Conservation (phyloP, 176 grass and related monocot genomes). For the Avena atlantica region DNA sequence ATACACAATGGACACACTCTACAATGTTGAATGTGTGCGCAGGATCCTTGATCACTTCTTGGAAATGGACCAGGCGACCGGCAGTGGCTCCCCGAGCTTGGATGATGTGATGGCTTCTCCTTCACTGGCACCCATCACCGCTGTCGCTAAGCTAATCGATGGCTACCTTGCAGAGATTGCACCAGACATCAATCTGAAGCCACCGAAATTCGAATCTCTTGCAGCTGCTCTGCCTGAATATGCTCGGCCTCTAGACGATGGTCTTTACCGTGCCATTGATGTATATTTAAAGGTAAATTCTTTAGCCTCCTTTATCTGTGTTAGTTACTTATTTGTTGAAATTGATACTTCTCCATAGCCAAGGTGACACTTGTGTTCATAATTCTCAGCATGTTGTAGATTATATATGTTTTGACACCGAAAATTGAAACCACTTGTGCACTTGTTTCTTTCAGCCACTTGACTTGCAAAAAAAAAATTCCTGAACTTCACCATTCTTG, state of each 20-base stretch:
- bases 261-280: constrained; percentile 72
- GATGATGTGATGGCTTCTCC: constrained; percentile 43
- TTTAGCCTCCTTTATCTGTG: background rate
- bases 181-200: constrained; percentile 71
- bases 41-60: constrained; percentile 73
- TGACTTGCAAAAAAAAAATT: background rate
- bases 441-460: background rate
- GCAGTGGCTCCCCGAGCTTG: constrained; percentile 25
- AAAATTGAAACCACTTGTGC: background rate
- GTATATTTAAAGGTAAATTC: constrained; percentile 69
- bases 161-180: constrained; percentile 76
- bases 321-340: too few species aligned
- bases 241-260: constrained; percentile 62
- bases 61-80: constrained; percentile 48
- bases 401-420: background rate
- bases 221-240: constrained; percentile 66
- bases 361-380: background rate
- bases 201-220: constrained; percentile 56
- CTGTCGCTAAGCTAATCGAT: constrained; percentile 60
- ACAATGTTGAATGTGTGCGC: constrained; percentile 65
- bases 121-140: constrained; percentile 21
- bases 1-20: constrained; percentile 65
- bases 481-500: background rate
- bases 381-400: background rate
- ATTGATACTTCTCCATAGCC: background rate